A percentile compares a stretch with the other conserved stretches of the same genome.
These are phyloP conservation scores for Microstegium vimineum DNA, from an alignment of 176 grass and related monocot genomes.

Conservation along the genomic window DNA sequence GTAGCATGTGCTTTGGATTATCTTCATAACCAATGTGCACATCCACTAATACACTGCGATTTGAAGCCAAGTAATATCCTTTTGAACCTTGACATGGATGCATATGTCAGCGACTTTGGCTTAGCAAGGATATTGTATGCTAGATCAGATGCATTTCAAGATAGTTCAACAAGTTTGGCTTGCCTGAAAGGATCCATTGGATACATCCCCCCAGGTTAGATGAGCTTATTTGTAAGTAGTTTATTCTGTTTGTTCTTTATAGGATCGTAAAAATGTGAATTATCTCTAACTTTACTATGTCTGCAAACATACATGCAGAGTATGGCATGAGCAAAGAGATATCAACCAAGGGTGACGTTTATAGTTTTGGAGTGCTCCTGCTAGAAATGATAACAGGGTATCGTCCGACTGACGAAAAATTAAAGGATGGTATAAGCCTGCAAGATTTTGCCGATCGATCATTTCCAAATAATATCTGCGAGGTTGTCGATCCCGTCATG, in stretches of 20 bases:
- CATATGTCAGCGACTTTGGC: constrained; percentile 28
- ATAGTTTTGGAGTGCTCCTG: constrained; percentile 43
- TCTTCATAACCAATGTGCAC: constrained; percentile 37
- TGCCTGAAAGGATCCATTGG: constrained; percentile 42
- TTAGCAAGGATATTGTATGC: constrained; percentile 23
- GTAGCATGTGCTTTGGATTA: constrained; percentile 41
- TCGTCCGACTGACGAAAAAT: constrained; percentile 24
- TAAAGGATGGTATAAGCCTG: not conserved
- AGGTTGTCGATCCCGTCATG: constrained; percentile 3
- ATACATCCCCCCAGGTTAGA: constrained; percentile 46
- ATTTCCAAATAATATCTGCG: not conserved
- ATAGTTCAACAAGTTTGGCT: constrained; percentile 13
- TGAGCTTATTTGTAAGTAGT: not conserved
- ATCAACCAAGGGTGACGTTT: constrained; percentile 44
- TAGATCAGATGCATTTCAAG: not conserved
- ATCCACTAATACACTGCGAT: constrained; percentile 39
- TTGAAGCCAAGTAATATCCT: constrained; percentile 51
- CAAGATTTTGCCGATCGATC: constrained; percentile 7
- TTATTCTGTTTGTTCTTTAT: not conserved
- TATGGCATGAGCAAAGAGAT: constrained; percentile 18
- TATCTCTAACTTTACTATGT: not conserved
- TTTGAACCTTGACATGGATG: constrained; percentile 35
- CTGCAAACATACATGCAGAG: constrained; percentile 22
- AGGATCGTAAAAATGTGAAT: not conserved
- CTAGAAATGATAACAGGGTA: constrained; percentile 37